Conservation (phyloP, 371 early-diverging fungal genomes). For the Mortierella sp. region DNA sequence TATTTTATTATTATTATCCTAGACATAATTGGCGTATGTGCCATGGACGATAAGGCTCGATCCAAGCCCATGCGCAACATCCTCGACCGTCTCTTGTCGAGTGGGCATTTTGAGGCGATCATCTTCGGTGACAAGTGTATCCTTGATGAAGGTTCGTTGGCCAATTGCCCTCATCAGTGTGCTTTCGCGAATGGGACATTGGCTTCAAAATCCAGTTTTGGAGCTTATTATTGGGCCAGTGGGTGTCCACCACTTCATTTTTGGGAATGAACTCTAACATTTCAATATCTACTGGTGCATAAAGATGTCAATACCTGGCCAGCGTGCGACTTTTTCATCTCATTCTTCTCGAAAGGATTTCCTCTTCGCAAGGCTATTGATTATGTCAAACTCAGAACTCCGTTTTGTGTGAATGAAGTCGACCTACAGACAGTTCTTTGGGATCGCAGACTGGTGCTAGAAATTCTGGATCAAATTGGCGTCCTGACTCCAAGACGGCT, state of each 20-base stretch:
- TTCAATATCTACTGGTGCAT: neutral
- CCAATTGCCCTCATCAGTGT: neutral
- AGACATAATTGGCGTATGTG: slow-evolving; percentile 91
- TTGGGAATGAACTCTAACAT: too few species aligned
- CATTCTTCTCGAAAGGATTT: slow-evolving; percentile 97
- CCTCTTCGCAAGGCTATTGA: slow-evolving; percentile 94
- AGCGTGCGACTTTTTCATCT: slow-evolving; percentile 95
- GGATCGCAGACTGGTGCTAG: slow-evolving; percentile 93
- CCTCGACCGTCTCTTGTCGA: slow-evolving; percentile 81
- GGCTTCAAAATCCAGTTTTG: too few species aligned
- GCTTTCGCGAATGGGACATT: too few species aligned
- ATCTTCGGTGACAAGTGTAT: slow-evolving; percentile 98
- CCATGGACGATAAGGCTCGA: slow-evolving; percentile 92
- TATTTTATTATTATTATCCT: slow-evolving; percentile 4
- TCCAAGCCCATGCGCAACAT: slow-evolving; percentile 98
- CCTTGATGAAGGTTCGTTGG: slow-evolving; percentile 89
- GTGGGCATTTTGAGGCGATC: slow-evolving; percentile 86
- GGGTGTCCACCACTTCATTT: too few species aligned
- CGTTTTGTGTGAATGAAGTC: slow-evolving; percentile 94
- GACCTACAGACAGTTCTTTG: slow-evolving; percentile 91
- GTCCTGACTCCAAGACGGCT: slow-evolving; percentile 92
- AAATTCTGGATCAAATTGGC: slow-evolving; percentile 85
- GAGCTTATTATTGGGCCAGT: too few species aligned
- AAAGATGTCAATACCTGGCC: slow-evolving; percentile 94
- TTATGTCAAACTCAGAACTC: slow-evolving; percentile 87